These are phyloP conservation scores for Agaricus sinodeliciosus DNA, from an alignment of 768 basidiomycete species.

Conservation along the genomic window DNA sequence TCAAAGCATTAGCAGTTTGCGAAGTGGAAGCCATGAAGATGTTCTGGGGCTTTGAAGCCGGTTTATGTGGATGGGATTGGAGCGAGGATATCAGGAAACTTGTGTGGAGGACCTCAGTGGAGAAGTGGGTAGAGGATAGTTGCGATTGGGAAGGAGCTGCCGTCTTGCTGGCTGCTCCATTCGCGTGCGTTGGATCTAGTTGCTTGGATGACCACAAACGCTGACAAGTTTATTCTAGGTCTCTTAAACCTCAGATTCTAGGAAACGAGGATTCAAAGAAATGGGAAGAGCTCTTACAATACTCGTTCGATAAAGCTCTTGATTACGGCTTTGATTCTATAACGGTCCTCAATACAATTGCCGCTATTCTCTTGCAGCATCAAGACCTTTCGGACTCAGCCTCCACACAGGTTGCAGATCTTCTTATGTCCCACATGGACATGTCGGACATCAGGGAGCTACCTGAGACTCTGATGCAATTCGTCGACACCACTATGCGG, in stretches of 20 bases:
- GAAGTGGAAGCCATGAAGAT: slow-evolving; percentile 34
- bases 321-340: slow-evolving; percentile 53
- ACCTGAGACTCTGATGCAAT: slow-evolving; percentile 48
- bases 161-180: slow-evolving; percentile 54
- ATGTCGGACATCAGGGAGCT: slow-evolving; percentile 43
- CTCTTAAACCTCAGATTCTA: slow-evolving; percentile 2
- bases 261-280: slow-evolving; percentile 38
- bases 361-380: slow-evolving; percentile 35
- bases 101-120: slow-evolving; percentile 53
- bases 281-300: slow-evolving; percentile 56
- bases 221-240: slow-evolving; percentile 10
- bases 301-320: slow-evolving; percentile 46
- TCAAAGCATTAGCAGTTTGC: slow-evolving; percentile 44
- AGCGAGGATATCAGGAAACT: slow-evolving; percentile 33
- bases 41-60: slow-evolving; percentile 45
- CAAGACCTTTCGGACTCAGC: slow-evolving; percentile 24
- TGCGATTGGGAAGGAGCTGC: slow-evolving; percentile 50
- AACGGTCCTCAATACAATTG: slow-evolving; percentile 51
- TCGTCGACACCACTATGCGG: slow-evolving; percentile 53
- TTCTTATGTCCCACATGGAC: slow-evolving; percentile 50
- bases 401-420: slow-evolving; percentile 52
- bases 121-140: slow-evolving; percentile 46
- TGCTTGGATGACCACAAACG: background rate
- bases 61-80: slow-evolving; percentile 31
- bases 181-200: slow-evolving; percentile 36